Base-by-base conservation (phyloP, 148 eudicot species). In the Limonium bicolor region DNA sequence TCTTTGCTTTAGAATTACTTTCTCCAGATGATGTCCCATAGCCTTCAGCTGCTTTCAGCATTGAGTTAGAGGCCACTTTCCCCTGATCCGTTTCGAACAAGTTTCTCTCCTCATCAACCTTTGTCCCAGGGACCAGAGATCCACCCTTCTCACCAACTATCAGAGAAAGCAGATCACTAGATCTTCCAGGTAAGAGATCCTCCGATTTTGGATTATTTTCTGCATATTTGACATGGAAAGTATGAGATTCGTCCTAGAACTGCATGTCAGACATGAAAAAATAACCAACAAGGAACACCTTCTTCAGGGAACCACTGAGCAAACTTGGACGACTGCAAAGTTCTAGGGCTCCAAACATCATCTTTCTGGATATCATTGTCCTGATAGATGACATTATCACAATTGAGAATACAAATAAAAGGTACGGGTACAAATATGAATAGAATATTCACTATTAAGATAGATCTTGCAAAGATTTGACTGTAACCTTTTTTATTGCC, bases 291-390 rank as follows among this genome's bases (percentile, higher is more conserved):
- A 5, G 39, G 17, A 13, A 36, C 68, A 88, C 96, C 92, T 29
- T 83, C 96, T 59, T 80, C 88, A 23, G 28, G 53, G 61, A 88
- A 83, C 96, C 96, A 83, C 19, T 62, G 62, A 43, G 92, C 70
- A 64, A 83, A 83, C 62, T 80, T 88, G 53, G 96, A 77, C 11
- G 85, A 77, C 20, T 63, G 72, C 35, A 40, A 61, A 21, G 51
- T 35, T 17, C 51, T 40, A 42, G 78, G 56, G 74, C 59, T 67
- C 71, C 62, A 53, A 12, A 50, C 46, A 36, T 58, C 80, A 49
- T 61, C 78, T 29, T 62, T 58, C 53, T 70, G 61, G 25, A 65
- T 39, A 54, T 65, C 73, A 30, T 46, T 55, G 50, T 22, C 61
- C 74, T 76, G 54, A 40, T 32, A 55, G 24, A 38, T 19, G 21